Evolutionary conservation across 1,139 yeast genomes (phyloP), one percentile per base, ranked within the genome.

Genomic region (Candida sp.): DNA sequence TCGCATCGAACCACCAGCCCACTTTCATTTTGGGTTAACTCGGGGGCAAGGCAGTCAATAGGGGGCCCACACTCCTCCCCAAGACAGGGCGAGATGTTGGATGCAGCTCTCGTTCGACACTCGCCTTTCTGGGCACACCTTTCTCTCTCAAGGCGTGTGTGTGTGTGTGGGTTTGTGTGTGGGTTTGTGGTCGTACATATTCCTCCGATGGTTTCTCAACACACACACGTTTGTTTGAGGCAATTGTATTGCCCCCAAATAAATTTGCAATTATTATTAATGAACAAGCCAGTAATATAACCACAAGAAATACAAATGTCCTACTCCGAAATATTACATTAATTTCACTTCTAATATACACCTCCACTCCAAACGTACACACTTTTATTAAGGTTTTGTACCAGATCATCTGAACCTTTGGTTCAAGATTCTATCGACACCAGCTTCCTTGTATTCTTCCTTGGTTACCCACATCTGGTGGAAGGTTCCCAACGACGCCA

Each of bases 391-490:
- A 8, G 7, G 31, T 28, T 28, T 28, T 28, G 31, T 34, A 3
- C n/a, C 9, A 8, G 25, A 25, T 32, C 65, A 88, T 70, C 94
- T 84, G 67, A 88, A 88, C 71, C 96, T 80, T 63, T 86, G 91
- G 54, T 80, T 80, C 57, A 88, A 77, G 43, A 93, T 79, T 66
- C 92, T 84, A 51, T 90, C 96, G 7, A 87, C 83, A 7, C 99
- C 99, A 28, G 88, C 94, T 66, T 94, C 99, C 56, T 91, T 91
- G 62, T 89, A 91, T 69, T 94, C 99, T 60, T 84, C 85, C 66
- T 86, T 88, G 43, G 96, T 90, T 3, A 94, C 97, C 98, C 99
- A 94, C 73, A 90, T 76, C 70, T 94, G 99, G 68, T 94, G 99
- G 77, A 94, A 94, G 2, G 98, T 92, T 28, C 99, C 99, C 62